These are phyloP conservation scores for Nannochloris sp. DNA, from an alignment of 139 green algal species.

Conservation along the genomic window DNA sequence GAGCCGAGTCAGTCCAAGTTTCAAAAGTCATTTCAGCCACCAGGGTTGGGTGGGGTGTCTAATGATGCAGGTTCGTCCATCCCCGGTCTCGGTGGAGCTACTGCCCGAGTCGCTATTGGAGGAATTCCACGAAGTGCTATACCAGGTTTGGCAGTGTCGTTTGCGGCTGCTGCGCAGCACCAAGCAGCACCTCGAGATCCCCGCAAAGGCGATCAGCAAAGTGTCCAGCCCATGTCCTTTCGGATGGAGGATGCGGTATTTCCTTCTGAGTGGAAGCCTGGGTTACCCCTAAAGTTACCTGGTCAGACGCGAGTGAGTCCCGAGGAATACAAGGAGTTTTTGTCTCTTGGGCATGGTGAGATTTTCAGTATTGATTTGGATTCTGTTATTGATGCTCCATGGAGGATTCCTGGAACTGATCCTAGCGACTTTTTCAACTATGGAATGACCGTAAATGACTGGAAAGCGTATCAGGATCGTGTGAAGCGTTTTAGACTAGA, in stretches of 20 bases:
- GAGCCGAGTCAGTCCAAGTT: slow-evolving; percentile 20
- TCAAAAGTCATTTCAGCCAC: slow-evolving; percentile 8
- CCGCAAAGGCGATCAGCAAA: background rate
- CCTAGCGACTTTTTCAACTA: slow-evolving; percentile 85
- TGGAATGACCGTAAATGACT: slow-evolving; percentile 50
- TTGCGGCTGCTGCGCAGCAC: background rate
- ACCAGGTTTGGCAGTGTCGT: slow-evolving; percentile 4
- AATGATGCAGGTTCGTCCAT: background rate
- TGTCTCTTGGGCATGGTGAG: slow-evolving; percentile 75
- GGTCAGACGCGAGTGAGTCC: slow-evolving; percentile 67
- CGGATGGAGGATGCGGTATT: slow-evolving; percentile 35
- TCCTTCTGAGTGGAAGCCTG: slow-evolving; percentile 37
- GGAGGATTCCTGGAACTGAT: slow-evolving; percentile 54
- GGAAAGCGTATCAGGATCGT: slow-evolving; percentile 58
- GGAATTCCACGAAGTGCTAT: slow-evolving; percentile 25
- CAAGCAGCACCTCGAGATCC: background rate
- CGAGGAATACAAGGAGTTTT: slow-evolving; percentile 86
- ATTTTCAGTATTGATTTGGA: slow-evolving; percentile 78
- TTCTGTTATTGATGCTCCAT: slow-evolving; percentile 61
- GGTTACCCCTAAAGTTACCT: slow-evolving; percentile 67
- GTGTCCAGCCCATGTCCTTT: background rate
- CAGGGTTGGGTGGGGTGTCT: slow-evolving; percentile 7
- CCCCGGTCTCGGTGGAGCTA: slow-evolving; percentile 7
- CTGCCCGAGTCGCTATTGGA: slow-evolving; percentile 8
- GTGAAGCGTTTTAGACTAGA: slow-evolving; percentile 45